A percentile compares a stretch with the other conserved stretches of the same genome.
Evolutionary conservation across 148 eudicot genomes (phyloP).

Genomic region (Drosera capensis): DNA sequence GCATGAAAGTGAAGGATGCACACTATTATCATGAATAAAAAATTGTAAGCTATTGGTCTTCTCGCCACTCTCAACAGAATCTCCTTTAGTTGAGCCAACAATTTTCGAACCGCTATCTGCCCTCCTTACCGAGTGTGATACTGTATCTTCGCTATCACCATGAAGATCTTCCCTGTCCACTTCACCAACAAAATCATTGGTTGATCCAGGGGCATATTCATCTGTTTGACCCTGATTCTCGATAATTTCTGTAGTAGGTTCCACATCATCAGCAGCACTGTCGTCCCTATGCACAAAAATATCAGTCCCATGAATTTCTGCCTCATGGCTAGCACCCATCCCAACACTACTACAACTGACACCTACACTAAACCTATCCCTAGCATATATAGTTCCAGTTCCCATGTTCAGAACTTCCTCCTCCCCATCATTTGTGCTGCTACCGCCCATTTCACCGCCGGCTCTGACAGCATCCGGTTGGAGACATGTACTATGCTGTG

Average conservation of each 20-base stretch:
- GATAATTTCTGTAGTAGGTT: constrained; percentile 75
- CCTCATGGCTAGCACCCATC: constrained; percentile 99
- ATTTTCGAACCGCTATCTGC: constrained; percentile 94
- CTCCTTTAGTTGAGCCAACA: constrained; percentile 78
- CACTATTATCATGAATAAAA: constrained; percentile 43
- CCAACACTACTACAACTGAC: constrained; percentile 98
- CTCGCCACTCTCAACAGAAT: constrained; percentile 89
- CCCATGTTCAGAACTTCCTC: constrained; percentile 88
- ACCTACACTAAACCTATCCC: constrained; percentile 80
- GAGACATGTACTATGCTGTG: constrained; percentile 80
- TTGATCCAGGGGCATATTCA: constrained; percentile 60
- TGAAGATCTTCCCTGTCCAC: constrained; percentile 84
- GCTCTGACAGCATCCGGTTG: constrained; percentile 43
- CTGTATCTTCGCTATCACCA: constrained; percentile 86
- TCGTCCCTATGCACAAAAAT: constrained; percentile 70
- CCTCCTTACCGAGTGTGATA: constrained; percentile 65
- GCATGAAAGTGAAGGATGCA: constrained; percentile 89
- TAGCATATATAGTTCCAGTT: constrained; percentile 59
- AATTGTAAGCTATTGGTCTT: constrained; percentile 57
- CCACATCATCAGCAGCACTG: constrained; percentile 86
- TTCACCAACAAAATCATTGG: constrained; percentile 69
- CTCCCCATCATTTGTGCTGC: constrained; percentile 91
- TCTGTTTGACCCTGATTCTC: constrained; percentile 94
- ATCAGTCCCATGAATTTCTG: constrained; percentile 92
- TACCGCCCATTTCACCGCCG: constrained; percentile 81